Evolutionary conservation across 1,139 yeast species (phyloP), one percentile per base, ranked within the genome.

Genomic region (Magnusiomyces magnusii): DNA sequence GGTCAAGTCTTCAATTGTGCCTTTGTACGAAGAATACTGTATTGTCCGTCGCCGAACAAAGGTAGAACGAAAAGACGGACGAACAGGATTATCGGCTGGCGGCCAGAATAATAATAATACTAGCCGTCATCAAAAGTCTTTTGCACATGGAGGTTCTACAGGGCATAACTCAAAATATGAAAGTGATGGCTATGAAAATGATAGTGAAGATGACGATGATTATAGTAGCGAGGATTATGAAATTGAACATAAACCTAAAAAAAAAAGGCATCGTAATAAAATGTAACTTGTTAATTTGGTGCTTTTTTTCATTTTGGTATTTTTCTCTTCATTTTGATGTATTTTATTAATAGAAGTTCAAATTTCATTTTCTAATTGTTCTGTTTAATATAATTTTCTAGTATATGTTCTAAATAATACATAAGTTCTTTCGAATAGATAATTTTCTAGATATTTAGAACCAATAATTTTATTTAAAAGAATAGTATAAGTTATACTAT

Each of bases 1-100:
- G 49, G 31, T 25, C 31, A 52, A 52, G 36, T 31, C 55, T 3
- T 52, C 55, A 21, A n/a, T 52, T 24, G 55, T 52, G 39, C 55
- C 55, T 1, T n/a, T 52, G 47, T 52, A 41, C 25, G 25, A 24
- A 25, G 55, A 52, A 19, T 52, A 52, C 17, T 52, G 55, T 24
- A 52, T 52, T 42, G 34, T 52, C 34, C 31, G 55, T 5, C 34
- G 34, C 2, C 47, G 47, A 24, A 25, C 21, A 3, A 44, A 44
- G 17, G 19, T 17, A 9, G 19, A 39, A 10, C 7, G 17, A 3
- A 39, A 39, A 19, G 44, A 39, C 3, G 44, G 36, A 13, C 36
- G 36, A 13, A n/a, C n/a, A n/a, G n/a, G n/a, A n/a, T n/a, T n/a
- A n/a, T 31, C 36, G 36, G 36, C 10, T 31, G 13, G 36, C 36